Evolutionary conservation across 1,284 basidiomycete species (phyloP).

Genomic region (Ustilago xerochloae): DNA sequence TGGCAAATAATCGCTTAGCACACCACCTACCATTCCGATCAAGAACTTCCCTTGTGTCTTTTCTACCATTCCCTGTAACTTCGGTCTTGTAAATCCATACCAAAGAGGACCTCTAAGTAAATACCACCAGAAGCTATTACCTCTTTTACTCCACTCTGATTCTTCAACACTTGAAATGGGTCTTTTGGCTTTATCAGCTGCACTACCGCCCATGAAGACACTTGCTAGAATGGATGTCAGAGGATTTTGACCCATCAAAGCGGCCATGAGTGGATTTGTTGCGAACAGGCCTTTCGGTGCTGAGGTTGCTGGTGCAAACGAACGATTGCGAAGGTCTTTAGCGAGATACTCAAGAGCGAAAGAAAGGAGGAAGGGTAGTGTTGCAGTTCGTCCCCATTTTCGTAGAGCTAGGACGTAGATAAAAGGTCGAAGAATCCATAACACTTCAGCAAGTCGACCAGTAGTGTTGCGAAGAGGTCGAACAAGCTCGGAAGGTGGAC

Average conservation of each 20-base stretch:
- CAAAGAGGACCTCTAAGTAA: conserved; percentile 88
- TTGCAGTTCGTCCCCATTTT: conserved; percentile 52
- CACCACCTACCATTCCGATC: conserved; percentile 78
- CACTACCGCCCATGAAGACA: conserved; percentile 41
- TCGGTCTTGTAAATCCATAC: conserved; percentile 82
- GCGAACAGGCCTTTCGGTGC: conserved; percentile 16
- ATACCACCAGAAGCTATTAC: conserved; percentile 85
- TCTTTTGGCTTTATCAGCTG: conserved; percentile 37
- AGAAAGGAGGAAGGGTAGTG: conserved; percentile 54
- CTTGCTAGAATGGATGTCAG: conserved; percentile 55
- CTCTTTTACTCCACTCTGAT: conserved; percentile 81
- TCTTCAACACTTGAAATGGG: conserved; percentile 68
- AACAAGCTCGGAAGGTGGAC: conserved; percentile 59
- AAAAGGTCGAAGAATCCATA: conserved; percentile 61
- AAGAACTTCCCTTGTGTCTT: conserved; percentile 77
- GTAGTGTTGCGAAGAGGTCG: conserved; percentile 42
- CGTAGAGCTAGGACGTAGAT: conserved; percentile 62
- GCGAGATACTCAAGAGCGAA: conserved; percentile 57
- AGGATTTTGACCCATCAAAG: conserved; percentile 59
- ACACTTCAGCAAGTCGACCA: conserved; percentile 44
- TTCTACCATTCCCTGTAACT: conserved; percentile 76
- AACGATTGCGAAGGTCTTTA: conserved; percentile 46
- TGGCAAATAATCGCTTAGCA: conserved; percentile 89
- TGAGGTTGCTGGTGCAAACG: conserved; percentile 24
- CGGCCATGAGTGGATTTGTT: conserved; percentile 54